phyloP scores from a whole-genome alignment of 352 stramenopile genomes.

The Phytophthora cryptogea region DNA sequence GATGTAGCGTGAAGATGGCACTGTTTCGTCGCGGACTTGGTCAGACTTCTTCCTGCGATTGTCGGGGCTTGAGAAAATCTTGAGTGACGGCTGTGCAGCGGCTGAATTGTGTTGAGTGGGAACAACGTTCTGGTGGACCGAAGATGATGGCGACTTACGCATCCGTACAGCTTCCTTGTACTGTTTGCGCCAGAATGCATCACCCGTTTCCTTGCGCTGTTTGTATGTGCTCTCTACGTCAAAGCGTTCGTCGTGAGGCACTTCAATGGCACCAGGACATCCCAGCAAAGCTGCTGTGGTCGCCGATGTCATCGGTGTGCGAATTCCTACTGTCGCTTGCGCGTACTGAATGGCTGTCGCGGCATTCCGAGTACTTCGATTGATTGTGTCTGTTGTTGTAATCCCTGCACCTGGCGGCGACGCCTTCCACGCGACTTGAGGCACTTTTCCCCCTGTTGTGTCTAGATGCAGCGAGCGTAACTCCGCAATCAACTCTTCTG shows the following conservation, averaged over 20 bases:
- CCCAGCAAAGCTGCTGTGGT: slow-evolving; percentile 32
- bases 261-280: slow-evolving; percentile 32
- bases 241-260: slow-evolving; percentile 51
- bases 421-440: slow-evolving; percentile 31
- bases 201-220: slow-evolving; percentile 40
- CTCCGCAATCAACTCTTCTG: slow-evolving; percentile 45
- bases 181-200: slow-evolving; percentile 55
- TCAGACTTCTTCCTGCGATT: slow-evolving; percentile 45
- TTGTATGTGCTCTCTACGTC: slow-evolving; percentile 57
- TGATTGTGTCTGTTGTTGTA: slow-evolving; percentile 1
- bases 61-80: slow-evolving; percentile 74
- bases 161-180: slow-evolving; percentile 62
- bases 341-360: slow-evolving; percentile 29
- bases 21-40: slow-evolving; percentile 52
- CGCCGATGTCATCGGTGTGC: slow-evolving; percentile 24
- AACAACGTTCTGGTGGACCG: slow-evolving; percentile 8
- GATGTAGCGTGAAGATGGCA: slow-evolving; percentile 75
- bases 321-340: slow-evolving; percentile 24
- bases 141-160: slow-evolving; percentile 41
- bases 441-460: slow-evolving; percentile 18
- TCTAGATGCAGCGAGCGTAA: slow-evolving; percentile 38
- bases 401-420: slow-evolving; percentile 10
- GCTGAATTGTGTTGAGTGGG: slow-evolving; percentile 3
- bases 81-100: slow-evolving; percentile 48
- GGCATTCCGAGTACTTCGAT: slow-evolving; percentile 13